Percentiles rank a stretch among this genome's conserved stretches.
phyloP scores from a whole-genome alignment of 176 grass and related monocot genomes.

The Oryza punctata region DNA sequence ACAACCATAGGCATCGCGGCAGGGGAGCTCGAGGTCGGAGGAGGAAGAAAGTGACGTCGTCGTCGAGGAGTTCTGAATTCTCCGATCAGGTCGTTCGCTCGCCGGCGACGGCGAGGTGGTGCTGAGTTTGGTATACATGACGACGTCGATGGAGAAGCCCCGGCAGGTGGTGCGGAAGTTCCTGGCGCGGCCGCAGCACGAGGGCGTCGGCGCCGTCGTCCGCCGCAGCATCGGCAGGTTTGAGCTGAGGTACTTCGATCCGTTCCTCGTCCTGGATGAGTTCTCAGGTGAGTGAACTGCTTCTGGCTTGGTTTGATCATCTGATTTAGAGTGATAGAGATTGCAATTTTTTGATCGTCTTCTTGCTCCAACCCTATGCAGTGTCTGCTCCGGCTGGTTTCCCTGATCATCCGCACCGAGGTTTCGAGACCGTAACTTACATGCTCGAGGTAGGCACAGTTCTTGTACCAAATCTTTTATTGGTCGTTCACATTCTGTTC shows the following conservation, averaged over 20 bases:
- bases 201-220: slow-evolving; percentile 85
- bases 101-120: neutral
- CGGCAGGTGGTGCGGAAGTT: slow-evolving; percentile 82
- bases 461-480: neutral
- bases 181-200: slow-evolving; percentile 73
- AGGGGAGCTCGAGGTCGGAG: neutral
- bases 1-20: neutral
- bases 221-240: slow-evolving; percentile 99
- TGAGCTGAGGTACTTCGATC: slow-evolving; percentile 92
- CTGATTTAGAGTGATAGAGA: neutral
- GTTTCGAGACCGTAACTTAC: slow-evolving; percentile 99
- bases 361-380: slow-evolving; percentile 14
- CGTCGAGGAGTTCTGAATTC: neutral
- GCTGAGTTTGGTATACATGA: neutral
- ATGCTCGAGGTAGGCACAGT: slow-evolving; percentile 73
- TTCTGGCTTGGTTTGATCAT: neutral
- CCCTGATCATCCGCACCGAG: slow-evolving; percentile 97
- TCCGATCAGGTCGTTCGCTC: neutral
- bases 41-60: neutral
- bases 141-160: slow-evolving; percentile 48
- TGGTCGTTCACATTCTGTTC: neutral
- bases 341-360: neutral
- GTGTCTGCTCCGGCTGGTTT: slow-evolving; percentile 84
- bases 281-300: slow-evolving; percentile 68
- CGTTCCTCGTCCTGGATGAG: slow-evolving; percentile 90